Evolutionary conservation across 2,329 filamentous ascomycete species (phyloP).

Genomic region (Xylariaceae sp.): DNA sequence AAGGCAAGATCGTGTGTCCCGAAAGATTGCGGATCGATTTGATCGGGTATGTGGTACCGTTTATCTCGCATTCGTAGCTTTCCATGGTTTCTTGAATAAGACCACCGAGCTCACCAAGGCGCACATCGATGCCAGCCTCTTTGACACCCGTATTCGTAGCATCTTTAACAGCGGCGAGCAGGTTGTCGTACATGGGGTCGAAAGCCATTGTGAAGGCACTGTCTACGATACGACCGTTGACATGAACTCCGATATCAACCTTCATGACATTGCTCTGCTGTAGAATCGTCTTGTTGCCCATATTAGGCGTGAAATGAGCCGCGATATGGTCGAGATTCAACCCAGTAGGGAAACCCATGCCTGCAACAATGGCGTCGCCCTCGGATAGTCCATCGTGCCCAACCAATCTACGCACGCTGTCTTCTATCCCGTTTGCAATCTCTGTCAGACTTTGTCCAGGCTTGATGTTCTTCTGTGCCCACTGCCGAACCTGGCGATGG

Average conservation of each 20-base stretch:
- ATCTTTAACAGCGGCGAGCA: conserved; percentile 68
- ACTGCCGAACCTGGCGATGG: conserved; percentile 83
- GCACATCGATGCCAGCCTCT: conserved; percentile 88
- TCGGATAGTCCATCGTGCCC: conserved; percentile 73
- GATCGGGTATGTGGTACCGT: conserved; percentile 72
- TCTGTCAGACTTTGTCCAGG: conserved; percentile 76
- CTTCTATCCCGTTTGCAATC: conserved; percentile 84
- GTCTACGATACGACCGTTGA: conserved; percentile 77
- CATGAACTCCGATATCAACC: conserved; percentile 77
- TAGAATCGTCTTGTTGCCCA: conserved; percentile 74
- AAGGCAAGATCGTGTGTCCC: conserved; percentile 84
- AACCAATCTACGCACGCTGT: conserved; percentile 71
- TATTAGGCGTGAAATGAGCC: conserved; percentile 83
- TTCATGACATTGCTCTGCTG: conserved; percentile 74
- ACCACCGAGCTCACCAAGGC: conserved; percentile 79
- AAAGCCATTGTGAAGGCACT: conserved; percentile 77
- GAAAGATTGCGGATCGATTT: conserved; percentile 85
- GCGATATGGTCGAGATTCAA: conserved; percentile 81
- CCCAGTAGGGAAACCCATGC: conserved; percentile 84
- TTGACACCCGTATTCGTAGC: conserved; percentile 83
- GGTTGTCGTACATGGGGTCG: conserved; percentile 68
- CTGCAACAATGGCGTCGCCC: conserved; percentile 72
- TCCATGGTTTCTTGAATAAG: conserved; percentile 90
- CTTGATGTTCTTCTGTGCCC: conserved; percentile 75
- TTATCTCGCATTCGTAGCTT: conserved; percentile 82